Evolutionary conservation across 208 protist species (phyloP), one percentile per base, ranked within the genome.

Genomic region (Jaenimonas drosophilae): DNA sequence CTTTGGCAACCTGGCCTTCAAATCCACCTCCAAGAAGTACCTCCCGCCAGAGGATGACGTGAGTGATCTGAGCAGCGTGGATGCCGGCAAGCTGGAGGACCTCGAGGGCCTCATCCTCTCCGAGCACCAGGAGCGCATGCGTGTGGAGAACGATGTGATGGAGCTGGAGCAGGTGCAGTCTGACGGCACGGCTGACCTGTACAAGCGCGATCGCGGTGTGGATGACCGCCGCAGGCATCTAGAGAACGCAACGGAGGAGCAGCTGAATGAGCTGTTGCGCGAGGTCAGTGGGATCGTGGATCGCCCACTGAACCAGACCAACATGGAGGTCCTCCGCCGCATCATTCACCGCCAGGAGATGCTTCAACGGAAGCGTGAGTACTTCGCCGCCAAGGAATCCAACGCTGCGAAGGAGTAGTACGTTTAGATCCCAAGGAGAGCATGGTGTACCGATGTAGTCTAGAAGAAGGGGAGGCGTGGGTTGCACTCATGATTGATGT

Each of bases 1-100:
- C 6, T 88, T 76, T 41, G 78, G 78, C 32, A 88, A 88, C 47
- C 65, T 88, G 40, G 74, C 62, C 21, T 88, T 88, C 48, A 81
- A 79, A 50, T 79, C 66, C 3, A 55, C 36, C 0, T 43, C 43
- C 11, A 23, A 49, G 20, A 49, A 34, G 21, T 37, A 49, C 33
- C 27, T 48, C 19, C 46, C 47, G 3, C 23, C 21, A 20, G 26
- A 27, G 1, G 49, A 67, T 19, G 69, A 83, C 52, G 52, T 67
- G 20, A 78, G 72, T 44, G 70, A 82, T 12, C 52, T 74, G 33
- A 87, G 77, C 54, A 79, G 72, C 47, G 77, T 76, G 4, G 63
- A 36, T n/a, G 38, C 49, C 23, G 59, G 76, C 42, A 81, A 87
- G 63, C 32, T 87, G 43, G 74, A 67, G 43, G 74, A 83, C 48